Conservation (phyloP, 2,329 filamentous ascomycete species). For the Acephala macrosclerotiorum region DNA sequence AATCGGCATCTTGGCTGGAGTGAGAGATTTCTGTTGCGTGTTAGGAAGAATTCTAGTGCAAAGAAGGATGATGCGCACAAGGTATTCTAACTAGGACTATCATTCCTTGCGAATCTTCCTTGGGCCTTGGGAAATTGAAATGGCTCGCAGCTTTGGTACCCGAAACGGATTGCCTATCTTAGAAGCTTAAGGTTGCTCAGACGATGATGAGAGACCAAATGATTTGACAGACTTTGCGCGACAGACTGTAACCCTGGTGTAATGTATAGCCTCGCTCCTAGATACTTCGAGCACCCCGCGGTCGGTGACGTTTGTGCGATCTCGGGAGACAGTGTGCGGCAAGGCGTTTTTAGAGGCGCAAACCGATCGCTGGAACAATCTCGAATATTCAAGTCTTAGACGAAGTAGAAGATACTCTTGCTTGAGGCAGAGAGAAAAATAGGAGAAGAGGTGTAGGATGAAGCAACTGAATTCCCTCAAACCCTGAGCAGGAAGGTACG, state of each 20-base stretch:
- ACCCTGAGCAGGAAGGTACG: slow-evolving; percentile 1
- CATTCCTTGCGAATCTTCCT: slow-evolving; percentile 9
- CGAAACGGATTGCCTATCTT: slow-evolving; percentile 2
- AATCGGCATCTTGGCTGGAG: slow-evolving; percentile 36
- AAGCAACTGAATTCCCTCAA: neutral
- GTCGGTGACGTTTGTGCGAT: slow-evolving; percentile 24
- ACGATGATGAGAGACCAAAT: neutral
- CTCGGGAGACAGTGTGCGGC: slow-evolving; percentile 13
- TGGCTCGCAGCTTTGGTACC: neutral
- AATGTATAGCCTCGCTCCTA: neutral
- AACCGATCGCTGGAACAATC: neutral
- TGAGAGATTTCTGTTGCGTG: slow-evolving; percentile 18
- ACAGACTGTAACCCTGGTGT: neutral
- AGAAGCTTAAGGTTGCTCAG: neutral
- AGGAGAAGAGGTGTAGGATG: neutral
- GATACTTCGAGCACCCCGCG: slow-evolving; percentile 14
- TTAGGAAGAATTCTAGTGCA: slow-evolving; percentile 12
- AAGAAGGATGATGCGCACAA: slow-evolving; percentile 12
- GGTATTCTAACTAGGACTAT: slow-evolving; percentile 12
- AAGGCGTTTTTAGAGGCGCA: neutral
- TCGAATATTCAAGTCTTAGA: neutral
- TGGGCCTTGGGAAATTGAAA: too few relatives aligned
- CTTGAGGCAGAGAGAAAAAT: neutral
- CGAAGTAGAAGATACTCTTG: slow-evolving; percentile 7
- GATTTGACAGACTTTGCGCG: neutral